Conservation (phyloP, 805 yeast species). For the Barnettozyma californica region DNA sequence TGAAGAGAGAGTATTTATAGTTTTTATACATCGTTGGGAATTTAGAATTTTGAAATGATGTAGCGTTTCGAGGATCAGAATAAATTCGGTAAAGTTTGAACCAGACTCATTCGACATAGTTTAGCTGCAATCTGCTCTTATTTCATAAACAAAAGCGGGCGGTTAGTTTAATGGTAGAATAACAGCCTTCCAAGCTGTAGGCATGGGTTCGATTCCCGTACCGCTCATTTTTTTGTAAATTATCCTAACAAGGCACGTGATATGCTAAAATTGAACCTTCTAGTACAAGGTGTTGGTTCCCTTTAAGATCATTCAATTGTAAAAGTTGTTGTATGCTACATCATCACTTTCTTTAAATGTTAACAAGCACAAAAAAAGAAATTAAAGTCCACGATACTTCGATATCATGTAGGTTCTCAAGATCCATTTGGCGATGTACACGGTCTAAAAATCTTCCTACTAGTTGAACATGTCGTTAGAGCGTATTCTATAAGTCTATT, state of each 20-base stretch:
- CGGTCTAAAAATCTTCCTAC: too few species aligned
- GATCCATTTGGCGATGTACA: not conserved
- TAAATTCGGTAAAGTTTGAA: too few species aligned
- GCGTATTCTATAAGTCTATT: not conserved
- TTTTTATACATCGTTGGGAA: not conserved
- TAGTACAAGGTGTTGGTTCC: too few species aligned
- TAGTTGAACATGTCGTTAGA: not conserved
- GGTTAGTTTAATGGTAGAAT: conserved; percentile 88
- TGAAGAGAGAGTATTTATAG: not conserved
- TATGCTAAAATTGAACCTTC: too few species aligned
- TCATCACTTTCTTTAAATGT: too few species aligned
- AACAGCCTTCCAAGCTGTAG: conserved; percentile 88
- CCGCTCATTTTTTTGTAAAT: conserved; percentile 54
- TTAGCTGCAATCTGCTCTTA: too few species aligned
- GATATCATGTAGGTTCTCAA: not conserved
- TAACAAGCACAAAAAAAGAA: too few species aligned
- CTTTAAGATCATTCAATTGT: too few species aligned
- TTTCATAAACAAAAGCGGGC: conserved; percentile 36
- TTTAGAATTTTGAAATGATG: not conserved
- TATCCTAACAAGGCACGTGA: too few species aligned
- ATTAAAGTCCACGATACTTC: too few species aligned
- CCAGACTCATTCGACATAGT: too few species aligned
- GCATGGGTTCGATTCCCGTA: conserved; percentile 91
- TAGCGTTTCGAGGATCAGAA: not conserved
- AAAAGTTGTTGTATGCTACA: too few species aligned